Conservation (phyloP, 2,329 filamentous ascomycete species). For the Neopestalotiopsis clavispora region DNA sequence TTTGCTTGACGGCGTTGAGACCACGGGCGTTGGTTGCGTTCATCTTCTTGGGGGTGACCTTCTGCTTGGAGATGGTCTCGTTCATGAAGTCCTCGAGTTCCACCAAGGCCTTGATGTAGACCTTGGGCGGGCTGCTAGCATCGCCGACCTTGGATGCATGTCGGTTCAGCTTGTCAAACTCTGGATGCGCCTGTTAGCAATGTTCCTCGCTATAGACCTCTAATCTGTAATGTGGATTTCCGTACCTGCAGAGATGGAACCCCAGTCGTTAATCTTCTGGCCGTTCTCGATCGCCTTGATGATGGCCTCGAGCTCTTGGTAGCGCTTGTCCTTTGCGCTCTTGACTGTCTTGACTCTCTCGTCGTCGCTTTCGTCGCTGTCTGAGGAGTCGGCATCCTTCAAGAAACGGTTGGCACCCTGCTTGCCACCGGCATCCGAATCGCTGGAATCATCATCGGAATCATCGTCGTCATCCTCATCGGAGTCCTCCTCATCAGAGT, state of each 20-base stretch:
- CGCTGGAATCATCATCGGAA: conserved; percentile 60
- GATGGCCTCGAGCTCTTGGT: conserved; percentile 89
- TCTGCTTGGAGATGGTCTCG: conserved; percentile 93
- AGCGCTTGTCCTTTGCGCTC: conserved; percentile 96
- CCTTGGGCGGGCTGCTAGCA: conserved; percentile 81
- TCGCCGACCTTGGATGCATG: conserved; percentile 82
- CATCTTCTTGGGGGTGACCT: conserved; percentile 97
- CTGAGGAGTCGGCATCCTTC: conserved; percentile 68
- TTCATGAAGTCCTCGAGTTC: conserved; percentile 95
- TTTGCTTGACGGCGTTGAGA: conserved; percentile 96
- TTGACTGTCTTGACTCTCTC: conserved; percentile 87
- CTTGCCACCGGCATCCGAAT: conserved; percentile 67
- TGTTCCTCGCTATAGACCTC: neutral
- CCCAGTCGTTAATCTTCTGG: conserved; percentile 97
- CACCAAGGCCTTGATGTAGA: conserved; percentile 90
- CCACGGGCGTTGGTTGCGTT: conserved; percentile 93
- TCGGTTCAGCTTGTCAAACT: conserved; percentile 93
- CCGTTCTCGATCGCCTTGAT: conserved; percentile 95
- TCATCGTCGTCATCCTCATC: conserved; percentile 58
- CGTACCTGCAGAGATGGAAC: conserved; percentile 85
- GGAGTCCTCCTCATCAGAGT: conserved; percentile 57
- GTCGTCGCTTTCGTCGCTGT: conserved; percentile 86
- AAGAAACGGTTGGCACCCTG: conserved; percentile 85
- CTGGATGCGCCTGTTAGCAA: conserved; percentile 48
- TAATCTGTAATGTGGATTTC: conserved; percentile 16